Evolutionary conservation across 441 rosid species (phyloP), one percentile per base, ranked within the genome.

Genomic region (Pelargonium citronellum): DNA sequence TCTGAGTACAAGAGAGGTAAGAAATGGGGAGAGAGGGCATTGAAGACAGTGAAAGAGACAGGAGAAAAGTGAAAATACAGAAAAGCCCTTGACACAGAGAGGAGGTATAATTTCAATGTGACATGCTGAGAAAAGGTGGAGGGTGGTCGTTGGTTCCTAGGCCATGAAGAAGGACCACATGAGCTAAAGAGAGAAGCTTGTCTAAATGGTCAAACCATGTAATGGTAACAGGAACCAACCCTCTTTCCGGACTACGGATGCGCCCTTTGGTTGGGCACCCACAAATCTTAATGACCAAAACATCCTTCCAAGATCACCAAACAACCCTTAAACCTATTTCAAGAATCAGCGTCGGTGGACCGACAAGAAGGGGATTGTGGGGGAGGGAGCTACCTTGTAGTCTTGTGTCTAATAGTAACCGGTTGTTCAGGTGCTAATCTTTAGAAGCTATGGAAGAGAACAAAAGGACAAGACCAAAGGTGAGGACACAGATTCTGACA

Each of bases 321-420:
- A 34, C 5, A 57, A 74, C 70, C 79, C 83, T 20, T 62, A 34
- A 39, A 60, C 22, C 19, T 34, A 37, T 39, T 46, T 20, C 58
- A 64, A 74, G 71, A 63, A 70, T 17, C 15, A 67, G 81, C 82
- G 92, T 87, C 87, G 83, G 89, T 79, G 69, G 82, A 71, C 81
- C 60, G 78, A 86, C 87, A 80, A 62, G 72, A 70, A 46, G 24
- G 13, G 67, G 79, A n/a, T 53, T 20, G 15, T 20, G 60, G 20
- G 20, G 5, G 5, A 9, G 68, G 43, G 66, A 75, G 46, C 49
- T 75, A 69, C 73, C 80, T 77, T 79, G 67, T 78, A 69, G 64
- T 67, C 78, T n/a, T n/a, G n/a, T n/a, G n/a, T n/a, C 22, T 67
- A 58, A 15, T 73, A 51, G 62, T 74, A 13, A 69, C 24, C 69